phyloP scores from a whole-genome alignment of 2,329 filamentous ascomycete genomes.

The Sclerotinia glacialis region DNA sequence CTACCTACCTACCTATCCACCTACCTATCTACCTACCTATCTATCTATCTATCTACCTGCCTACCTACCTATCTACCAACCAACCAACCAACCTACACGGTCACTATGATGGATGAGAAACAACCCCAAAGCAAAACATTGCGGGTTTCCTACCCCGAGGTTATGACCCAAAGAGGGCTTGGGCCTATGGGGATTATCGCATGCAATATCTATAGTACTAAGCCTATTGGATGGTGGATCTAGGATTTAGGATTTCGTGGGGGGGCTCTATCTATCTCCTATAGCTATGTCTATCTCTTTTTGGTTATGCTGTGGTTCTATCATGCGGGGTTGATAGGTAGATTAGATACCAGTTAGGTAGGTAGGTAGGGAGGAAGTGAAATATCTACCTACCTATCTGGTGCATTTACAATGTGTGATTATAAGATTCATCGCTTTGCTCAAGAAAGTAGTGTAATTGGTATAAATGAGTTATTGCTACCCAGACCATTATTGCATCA shows the following conservation, averaged over 20 bases:
- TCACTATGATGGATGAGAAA: too few relatives aligned
- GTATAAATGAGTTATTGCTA: conserved; percentile 7
- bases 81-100: too few relatives aligned
- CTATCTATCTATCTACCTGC: too few relatives aligned
- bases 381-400: neutral
- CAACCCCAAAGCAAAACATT: neutral
- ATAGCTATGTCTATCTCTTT: too few relatives aligned
- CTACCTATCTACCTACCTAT: too few relatives aligned
- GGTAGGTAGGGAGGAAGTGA: neutral
- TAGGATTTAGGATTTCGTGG: neutral
- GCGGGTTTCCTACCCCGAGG: neutral
- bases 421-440: neutral
- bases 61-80: too few relatives aligned
- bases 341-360: too few relatives aligned
- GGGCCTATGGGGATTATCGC: neutral
- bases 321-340: neutral
- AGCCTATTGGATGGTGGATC: too few relatives aligned
- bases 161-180: neutral
- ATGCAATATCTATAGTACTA: neutral
- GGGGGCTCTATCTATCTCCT: too few relatives aligned
- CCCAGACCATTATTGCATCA: neutral
- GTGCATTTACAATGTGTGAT: too few relatives aligned
- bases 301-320: too few relatives aligned
- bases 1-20: too few relatives aligned
- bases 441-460: neutral